These are phyloP conservation scores for Lodderomyces parapsilosis DNA, from an alignment of 1,139 yeast species.

Conservation along the genomic window DNA sequence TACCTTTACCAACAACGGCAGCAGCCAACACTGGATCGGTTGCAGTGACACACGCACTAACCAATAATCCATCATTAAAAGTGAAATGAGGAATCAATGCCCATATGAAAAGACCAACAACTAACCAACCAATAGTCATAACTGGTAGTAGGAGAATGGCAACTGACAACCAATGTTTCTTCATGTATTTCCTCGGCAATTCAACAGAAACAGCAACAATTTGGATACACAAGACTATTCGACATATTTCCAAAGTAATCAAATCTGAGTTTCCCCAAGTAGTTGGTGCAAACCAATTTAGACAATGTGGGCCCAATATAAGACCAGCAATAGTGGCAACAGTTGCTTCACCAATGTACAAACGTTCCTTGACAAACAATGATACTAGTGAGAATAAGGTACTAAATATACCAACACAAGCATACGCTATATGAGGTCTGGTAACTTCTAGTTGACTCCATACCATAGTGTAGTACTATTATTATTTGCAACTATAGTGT, in stretches of 20 bases:
- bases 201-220: constrained; percentile 98
- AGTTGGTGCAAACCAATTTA: constrained; percentile 83
- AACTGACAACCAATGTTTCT: constrained; percentile 86
- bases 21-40: constrained; percentile 98
- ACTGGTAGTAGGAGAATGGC: constrained; percentile 79
- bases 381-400: constrained; percentile 87
- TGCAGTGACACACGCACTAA: constrained; percentile 94
- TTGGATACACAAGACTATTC: constrained; percentile 87
- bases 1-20: constrained; percentile 97
- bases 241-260: constrained; percentile 83
- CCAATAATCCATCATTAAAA: constrained; percentile 73
- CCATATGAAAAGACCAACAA: constrained; percentile 86
- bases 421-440: constrained; percentile 82
- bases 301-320: constrained; percentile 90
- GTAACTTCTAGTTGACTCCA: constrained; percentile 46
- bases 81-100: constrained; percentile 76
- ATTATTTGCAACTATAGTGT: too few relatives aligned
- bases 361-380: constrained; percentile 81
- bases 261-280: constrained; percentile 90
- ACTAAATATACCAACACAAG: constrained; percentile 87
- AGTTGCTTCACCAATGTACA: constrained; percentile 94
- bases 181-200: constrained; percentile 89
- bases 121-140: constrained; percentile 92
- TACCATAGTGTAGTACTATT: too few relatives aligned
- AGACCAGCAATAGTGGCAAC: constrained; percentile 91